Percentiles rank a stretch among this genome's conserved stretches.
Conservation (phyloP, 805 yeast species). For the Lipomyces yamanashiensis region DNA sequence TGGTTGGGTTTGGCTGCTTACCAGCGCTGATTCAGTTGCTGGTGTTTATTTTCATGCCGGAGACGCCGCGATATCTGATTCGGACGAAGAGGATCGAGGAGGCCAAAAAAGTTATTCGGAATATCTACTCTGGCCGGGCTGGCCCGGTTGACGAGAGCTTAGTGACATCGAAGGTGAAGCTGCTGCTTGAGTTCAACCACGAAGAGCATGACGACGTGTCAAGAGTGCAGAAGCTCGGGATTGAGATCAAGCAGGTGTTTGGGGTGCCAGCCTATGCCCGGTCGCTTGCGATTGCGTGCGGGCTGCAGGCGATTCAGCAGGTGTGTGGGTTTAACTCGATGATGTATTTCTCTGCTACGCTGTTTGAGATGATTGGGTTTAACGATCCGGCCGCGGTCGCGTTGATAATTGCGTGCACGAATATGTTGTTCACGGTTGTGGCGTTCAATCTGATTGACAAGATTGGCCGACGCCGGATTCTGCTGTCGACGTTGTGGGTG, state of each 20-base stretch:
- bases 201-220: slow-evolving; percentile 33
- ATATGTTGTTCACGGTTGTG: slow-evolving; percentile 81
- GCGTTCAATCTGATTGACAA: slow-evolving; percentile 87
- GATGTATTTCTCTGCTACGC: slow-evolving; percentile 92
- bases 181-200: slow-evolving; percentile 55
- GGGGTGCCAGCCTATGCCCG: slow-evolving; percentile 66
- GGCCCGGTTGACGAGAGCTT: slow-evolving; percentile 63
- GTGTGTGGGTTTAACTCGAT: slow-evolving; percentile 95
- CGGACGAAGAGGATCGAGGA: slow-evolving; percentile 65
- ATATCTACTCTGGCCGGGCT: slow-evolving; percentile 52
- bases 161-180: slow-evolving; percentile 62
- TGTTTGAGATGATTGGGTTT: slow-evolving; percentile 90
- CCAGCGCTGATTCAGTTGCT: slow-evolving; percentile 84
- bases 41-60: slow-evolving; percentile 85
- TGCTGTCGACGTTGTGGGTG: slow-evolving; percentile 78
- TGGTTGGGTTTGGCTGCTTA: slow-evolving; percentile 86
- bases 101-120: slow-evolving; percentile 69
- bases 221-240: slow-evolving; percentile 38
- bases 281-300: slow-evolving; percentile 88
- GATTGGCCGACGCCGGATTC: slow-evolving; percentile 84
- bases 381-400: slow-evolving; percentile 91
- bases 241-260: slow-evolving; percentile 44
- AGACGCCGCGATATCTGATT: slow-evolving; percentile 89
- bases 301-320: slow-evolving; percentile 94
- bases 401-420: slow-evolving; percentile 89